Base-by-base conservation (phyloP, 1,284 basidiomycete genomes). In the Microbotryum violaceum region DNA sequence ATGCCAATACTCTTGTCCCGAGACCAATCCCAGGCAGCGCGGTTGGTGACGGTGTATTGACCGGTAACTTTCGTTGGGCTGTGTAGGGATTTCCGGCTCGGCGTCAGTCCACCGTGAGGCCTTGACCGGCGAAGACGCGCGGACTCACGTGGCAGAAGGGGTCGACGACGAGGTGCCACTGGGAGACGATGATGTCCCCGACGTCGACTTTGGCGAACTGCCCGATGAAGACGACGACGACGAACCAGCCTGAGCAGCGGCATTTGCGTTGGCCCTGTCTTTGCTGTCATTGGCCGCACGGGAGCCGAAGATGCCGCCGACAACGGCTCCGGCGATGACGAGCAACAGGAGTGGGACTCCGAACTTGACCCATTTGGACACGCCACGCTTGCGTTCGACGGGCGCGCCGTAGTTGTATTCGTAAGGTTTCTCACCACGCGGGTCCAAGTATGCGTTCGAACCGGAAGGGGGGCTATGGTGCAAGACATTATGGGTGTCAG, bases 291-390 rank as follows among this genome's bases (percentile, higher is more conserved):
- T 58, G 20, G 56, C 58, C 2, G 61, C 60, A 1, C 68, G 42
- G 25, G 54, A 60, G 44, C 68, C 68, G 29, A 69, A 31, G 2
- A 69, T 64, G 27, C 65, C 65, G 5, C 64, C 64, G n/a, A 69
- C 47, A 5, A 67, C 68, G 29, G 65, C 68, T 1, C 49, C 65
- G 31, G 65, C 55, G 48, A 69, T 63, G 7, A 69, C 56, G 12
- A 55, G 37, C 46, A 64, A 27, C 1, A 60, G 59, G 23, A 55
- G 42, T 31, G 60, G 25, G 10, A 56, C 51, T 1, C 27, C 54
- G 10, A 52, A 42, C 37, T 42, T 47, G 50, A 69, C 45, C 63
- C 57, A 61, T 16, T 57, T 6, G 60, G 60, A 62, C 7, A 42
- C 23, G 20, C 18, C 31, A 21, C 45, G 47, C 37, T 61, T 60